Base-by-base conservation (phyloP, 192 early-diverging fungal genomes). In the Spizellomyces sp. region DNA sequence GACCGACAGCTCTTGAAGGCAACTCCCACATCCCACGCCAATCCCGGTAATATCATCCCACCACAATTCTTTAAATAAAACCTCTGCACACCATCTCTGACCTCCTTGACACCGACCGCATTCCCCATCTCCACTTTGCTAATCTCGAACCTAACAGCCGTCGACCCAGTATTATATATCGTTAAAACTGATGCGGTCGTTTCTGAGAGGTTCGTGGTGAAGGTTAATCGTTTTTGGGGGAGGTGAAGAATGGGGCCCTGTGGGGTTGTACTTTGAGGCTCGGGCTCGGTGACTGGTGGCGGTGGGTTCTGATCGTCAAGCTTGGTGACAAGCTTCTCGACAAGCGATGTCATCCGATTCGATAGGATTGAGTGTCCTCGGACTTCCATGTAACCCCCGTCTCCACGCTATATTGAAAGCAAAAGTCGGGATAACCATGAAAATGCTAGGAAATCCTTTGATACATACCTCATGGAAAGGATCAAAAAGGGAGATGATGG, bases 11-110 rank as follows among this genome's bases (percentile, higher is more conserved):
- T 70, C 69, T 82, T 86, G 69, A 86, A 86, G 42, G 82, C 70
- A 43, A 86, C 78, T 36, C 67, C 69, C 63, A 83, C 81, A 71
- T 86, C 84, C 62, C 78, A 86, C 5, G 80, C 80, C 0, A 77
- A 70, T 48, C 78, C 81, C 15, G 84, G 84, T 10, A 83, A 66
- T 9, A 86, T 77, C 14, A 83, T 80, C 5, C 84, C 84, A 14
- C 50, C 70, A 46, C 69, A 80, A 61, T 81, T 73, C 42, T 70
- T 72, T 36, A 86, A 82, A 58, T 75, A 86, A 66, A 86, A 86
- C 14, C 81, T 55, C 62, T 81, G 81, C 9, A 77, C 71, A 7
- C 64, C 45, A 50, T 79, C 81, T 50, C 78, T 44, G 10, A 73
- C 64, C 8, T 69, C 70, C 41, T 57, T 73, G 67, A 81, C 81